Base-by-base conservation (phyloP, 2,329 filamentous ascomycete species). In the Colletotrichum gloeosporioides region DNA sequence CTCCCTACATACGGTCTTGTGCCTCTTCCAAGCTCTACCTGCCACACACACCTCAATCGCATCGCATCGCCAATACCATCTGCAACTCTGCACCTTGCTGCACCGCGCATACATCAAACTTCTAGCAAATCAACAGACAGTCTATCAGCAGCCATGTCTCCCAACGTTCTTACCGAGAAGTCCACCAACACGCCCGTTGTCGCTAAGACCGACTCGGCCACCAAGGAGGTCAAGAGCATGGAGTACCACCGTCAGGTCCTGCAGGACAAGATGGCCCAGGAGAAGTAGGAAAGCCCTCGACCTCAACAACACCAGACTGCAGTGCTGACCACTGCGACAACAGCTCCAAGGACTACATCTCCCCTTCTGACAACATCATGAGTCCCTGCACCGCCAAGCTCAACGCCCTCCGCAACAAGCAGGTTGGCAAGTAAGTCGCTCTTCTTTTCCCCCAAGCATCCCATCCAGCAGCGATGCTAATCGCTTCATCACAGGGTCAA, bases 281-380 rank as follows among this genome's bases (percentile, higher is more conserved):
- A 91, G 78, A 87, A 91, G 94, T 95, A 88, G 79, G 75, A 71
- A 13, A 55, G n/a, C 27, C 63, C 22, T 34, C 69, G 55, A 12
- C 53, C 18, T 71, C 62, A 49, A 31, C 65, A 49, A 25, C 31
- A 22, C 27, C 53, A 75, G 57, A 53, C 27, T 55, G 44, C 64
- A 53, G 69, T 63, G 25, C 78, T 77, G 76, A 75, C 44, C 71
- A 62, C 55, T 73, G 18, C 67, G 36, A 55, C 62, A 61, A 69
- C 79, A 86, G 87, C 68, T 81, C 85, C 62, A 87, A 89, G 80
- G 87, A 90, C 79, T 96, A 96, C 86, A 89, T 96, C 83, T 96
- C 94, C 22, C 95, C 95, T 4, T 96, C 94, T n/a, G 95, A 98
- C 85, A 93, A 92, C 86, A 96, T 98, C 88, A 95, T 96, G 93